A percentile compares a stretch with the other conserved stretches of the same genome.
Evolutionary conservation across 768 basidiomycete genomes (phyloP).

Genomic region (Lactarius trivialis): DNA sequence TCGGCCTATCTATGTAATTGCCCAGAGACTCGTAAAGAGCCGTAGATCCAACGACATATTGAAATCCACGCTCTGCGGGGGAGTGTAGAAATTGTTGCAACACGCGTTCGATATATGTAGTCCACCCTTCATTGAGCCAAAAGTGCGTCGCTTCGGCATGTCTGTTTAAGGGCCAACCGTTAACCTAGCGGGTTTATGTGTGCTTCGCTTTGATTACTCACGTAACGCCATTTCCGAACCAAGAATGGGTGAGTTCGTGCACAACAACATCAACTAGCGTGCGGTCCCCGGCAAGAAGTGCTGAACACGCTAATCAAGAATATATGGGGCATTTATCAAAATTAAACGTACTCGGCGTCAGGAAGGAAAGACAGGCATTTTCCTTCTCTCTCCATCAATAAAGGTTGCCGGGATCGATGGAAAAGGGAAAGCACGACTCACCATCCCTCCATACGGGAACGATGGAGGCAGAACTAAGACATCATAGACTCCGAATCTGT

Average conservation of each 20-base stretch:
- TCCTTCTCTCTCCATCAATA: constrained; percentile 43
- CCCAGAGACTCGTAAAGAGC: constrained; percentile 65
- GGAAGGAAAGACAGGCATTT: constrained; percentile 82
- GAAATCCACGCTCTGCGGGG: constrained; percentile 72
- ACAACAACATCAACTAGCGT: constrained; percentile 84
- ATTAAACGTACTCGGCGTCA: constrained; percentile 66
- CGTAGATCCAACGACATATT: constrained; percentile 70
- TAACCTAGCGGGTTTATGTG: neutral
- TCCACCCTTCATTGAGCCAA: constrained; percentile 93
- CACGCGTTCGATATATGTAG: constrained; percentile 86
- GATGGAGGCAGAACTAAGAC: constrained; percentile 82
- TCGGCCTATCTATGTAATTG: constrained; percentile 50
- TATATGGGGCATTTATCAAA: neutral
- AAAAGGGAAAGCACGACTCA: constrained; percentile 28
- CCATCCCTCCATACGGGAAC: constrained; percentile 93
- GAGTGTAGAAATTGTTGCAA: constrained; percentile 64
- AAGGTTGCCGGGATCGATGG: neutral
- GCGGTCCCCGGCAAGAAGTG: constrained; percentile 82
- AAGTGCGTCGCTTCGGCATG: constrained; percentile 73
- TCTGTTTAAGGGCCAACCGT: constrained; percentile 27
- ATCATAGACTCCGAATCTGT: constrained; percentile 85
- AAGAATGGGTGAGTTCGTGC: constrained; percentile 82
- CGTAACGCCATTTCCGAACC: constrained; percentile 92
- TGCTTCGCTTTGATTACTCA: constrained; percentile 24
- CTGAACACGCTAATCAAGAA: constrained; percentile 31